Base-by-base conservation (phyloP, 148 eudicot species). In the Fagopyrum tataricum region DNA sequence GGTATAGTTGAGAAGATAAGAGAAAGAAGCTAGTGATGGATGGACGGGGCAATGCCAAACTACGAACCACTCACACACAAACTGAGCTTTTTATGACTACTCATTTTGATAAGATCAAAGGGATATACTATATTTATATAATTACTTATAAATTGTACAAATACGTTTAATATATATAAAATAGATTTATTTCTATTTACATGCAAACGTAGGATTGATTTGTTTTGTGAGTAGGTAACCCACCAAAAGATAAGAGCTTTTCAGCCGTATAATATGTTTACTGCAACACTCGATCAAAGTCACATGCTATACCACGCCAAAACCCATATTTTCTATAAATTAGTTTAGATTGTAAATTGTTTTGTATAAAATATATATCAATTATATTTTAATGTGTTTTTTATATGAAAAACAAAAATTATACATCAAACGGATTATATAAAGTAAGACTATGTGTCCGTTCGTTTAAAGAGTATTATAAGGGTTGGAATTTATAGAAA, bases 201-300 rank as follows among this genome's bases (percentile, higher is more conserved):
- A 46, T 46, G 49, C 7, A 52, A 52, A 52, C 56, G 56, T 52
- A 52, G 56, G n/a, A 52, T 52, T 15, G 56, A 52, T 52, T 52
- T 15, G 56, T n/a, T 52, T 15, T 14, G 2, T 17, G 56, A 52
- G 56, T 52, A 52, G 56, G 56, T 52, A 52, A 52, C 56, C 56
- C 56, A 52, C 56, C 56, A 52, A 52, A 52, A 52, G 56, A 52
- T 15, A 52, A 52, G 56, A 20, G 56, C 56, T 52, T 52, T 52
- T 52, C 56, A 52, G 20, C 56, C n/a, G 56, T 52, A 52, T 52
- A 20, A 52, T 52, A 52, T 52, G 56, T 52, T 52, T 6, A 52
- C 56, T 52, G 56, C 56, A 52, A 52, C 56, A 52, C 56, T 52
- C 56, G 56, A 52, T 52, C 56, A 52, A 14, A 52, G 56, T 52